Evolutionary conservation across 73 alveolate genomes (phyloP), one percentile per base, ranked within the genome.

Genomic region (Stentor coeruleus): DNA sequence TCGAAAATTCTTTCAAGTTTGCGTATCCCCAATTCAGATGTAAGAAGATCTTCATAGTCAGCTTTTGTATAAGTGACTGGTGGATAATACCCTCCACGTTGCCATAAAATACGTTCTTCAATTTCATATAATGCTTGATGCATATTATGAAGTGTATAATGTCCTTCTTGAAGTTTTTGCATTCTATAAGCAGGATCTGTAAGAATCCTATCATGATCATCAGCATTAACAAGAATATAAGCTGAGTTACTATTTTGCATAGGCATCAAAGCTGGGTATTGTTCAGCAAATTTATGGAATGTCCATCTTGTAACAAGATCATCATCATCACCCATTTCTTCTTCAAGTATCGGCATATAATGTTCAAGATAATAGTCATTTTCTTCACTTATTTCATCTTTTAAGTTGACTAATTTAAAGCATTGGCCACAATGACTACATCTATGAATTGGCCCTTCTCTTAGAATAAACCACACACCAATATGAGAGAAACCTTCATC

Each of bases 361-460:
- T 86, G 87, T 75, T 89, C 84, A 40, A 91, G 84, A 82, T 93
- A 93, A 88, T 91, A 93, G 73, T 92, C 94, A 80, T 89, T 82
- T 85, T 89, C 91, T 42, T 86, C 95, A 37, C 93, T 82, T 74
- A 84, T 87, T 83, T 91, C 96, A 76, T 93, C 93, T 88, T 91
- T 89, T 3, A 93, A 91, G 74, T 95, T 89, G 38, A 93, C 94
- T 66, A 93, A 82, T 86, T 93, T 93, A 89, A 93, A 93, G 89
- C 91, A 90, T 75, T 93, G 91, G 20, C 98, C 98, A 77, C 98
- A 93, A 42, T 83, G 59, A 55, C 87, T 91, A 87, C 98, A 93
- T 93, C 98, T 93, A 82, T 93, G 86, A 42, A 93, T 77, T 2
- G 98, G 95, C 0, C 98, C 98, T 82, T 93, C 98, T 81, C 97